A percentile compares a stretch with the other conserved stretches of the same genome.
Evolutionary conservation across 225 moss, liverwort and hornwort genomes (phyloP).

Genomic region (Pseudoscleropodium purum): DNA sequence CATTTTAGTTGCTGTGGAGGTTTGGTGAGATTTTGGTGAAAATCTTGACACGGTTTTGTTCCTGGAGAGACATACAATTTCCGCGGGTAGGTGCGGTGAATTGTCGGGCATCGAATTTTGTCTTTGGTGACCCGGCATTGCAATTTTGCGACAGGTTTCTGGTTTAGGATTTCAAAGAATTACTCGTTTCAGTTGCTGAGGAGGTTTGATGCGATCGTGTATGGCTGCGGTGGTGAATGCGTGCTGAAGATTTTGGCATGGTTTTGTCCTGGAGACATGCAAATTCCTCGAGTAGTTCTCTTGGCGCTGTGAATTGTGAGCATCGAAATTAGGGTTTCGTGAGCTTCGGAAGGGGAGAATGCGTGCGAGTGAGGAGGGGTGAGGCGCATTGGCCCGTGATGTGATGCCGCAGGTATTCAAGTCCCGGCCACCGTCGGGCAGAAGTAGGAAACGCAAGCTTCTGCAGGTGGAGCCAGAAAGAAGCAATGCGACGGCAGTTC

Average conservation of each 20-base stretch:
- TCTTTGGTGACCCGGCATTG: not conserved
- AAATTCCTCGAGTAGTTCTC: not conserved
- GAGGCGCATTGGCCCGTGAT: slow-evolving; percentile 17
- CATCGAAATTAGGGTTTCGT: slow-evolving; percentile 11
- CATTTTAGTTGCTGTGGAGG: not conserved
- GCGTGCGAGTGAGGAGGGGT: not conserved
- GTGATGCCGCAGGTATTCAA: slow-evolving; percentile 45
- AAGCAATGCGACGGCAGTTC: not conserved
- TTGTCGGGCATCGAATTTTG: not conserved
- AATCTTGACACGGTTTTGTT: not conserved
- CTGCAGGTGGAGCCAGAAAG: not conserved
- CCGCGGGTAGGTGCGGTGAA: not conserved
- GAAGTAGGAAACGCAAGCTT: slow-evolving; percentile 38
- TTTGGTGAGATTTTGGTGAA: not conserved
- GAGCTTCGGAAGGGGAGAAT: not conserved
- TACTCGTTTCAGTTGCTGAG: not conserved
- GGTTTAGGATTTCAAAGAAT: not conserved
- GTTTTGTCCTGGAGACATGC: not conserved
- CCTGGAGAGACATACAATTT: not conserved
- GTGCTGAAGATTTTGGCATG: not conserved
- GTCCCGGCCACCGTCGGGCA: slow-evolving; percentile 39
- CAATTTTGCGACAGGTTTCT: not conserved
- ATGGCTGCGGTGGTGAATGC: not conserved
- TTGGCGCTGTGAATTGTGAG: not conserved
- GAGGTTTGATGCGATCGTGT: not conserved